Percentiles rank a stretch among this genome's conserved stretches.
These are phyloP conservation scores for Aspergillus haitiensis DNA, from an alignment of 495 filamentous ascomycete genomes.

Conservation along the genomic window DNA sequence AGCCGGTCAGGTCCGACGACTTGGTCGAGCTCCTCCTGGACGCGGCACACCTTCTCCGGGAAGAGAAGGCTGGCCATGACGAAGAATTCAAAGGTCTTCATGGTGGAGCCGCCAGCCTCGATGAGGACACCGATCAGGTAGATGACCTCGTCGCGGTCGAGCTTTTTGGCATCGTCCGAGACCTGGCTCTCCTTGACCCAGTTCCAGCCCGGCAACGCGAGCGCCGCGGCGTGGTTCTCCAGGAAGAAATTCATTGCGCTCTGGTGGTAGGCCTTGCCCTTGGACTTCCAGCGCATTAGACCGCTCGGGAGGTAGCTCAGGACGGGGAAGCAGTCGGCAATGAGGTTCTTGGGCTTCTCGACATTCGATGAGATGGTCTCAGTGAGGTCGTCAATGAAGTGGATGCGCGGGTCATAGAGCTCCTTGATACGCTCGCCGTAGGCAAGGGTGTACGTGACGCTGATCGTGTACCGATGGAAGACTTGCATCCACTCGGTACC, in stretches of 20 bases:
- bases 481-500: conserved; percentile 16
- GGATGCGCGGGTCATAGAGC: conserved; percentile 1
- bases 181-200: conserved; percentile 7
- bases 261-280: conserved; percentile 27
- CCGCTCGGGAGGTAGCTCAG: background rate
- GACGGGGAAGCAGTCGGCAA: background rate
- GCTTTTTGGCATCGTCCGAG: background rate
- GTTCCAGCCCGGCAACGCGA: conserved; percentile 13
- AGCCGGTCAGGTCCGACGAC: conserved; percentile 21
- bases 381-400: conserved; percentile 24
- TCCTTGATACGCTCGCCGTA: conserved; percentile 26
- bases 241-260: conserved; percentile 3
- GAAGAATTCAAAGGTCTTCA: conserved; percentile 29
- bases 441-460: conserved; percentile 27
- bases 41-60: conserved; percentile 41
- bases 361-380: conserved; percentile 13
- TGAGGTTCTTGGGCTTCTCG: background rate
- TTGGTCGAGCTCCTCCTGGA: conserved; percentile 47
- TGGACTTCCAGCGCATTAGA: background rate
- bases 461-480: conserved; percentile 25
- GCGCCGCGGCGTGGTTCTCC: conserved; percentile 2
- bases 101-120: conserved; percentile 34
- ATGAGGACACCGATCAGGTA: conserved; percentile 39
- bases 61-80: conserved; percentile 39
- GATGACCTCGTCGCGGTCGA: conserved; percentile 23